Percentiles rank a stretch among this genome's conserved stretches.
Conservation (phyloP, 2,329 filamentous ascomycete genomes). For the Alternaria sp. region DNA sequence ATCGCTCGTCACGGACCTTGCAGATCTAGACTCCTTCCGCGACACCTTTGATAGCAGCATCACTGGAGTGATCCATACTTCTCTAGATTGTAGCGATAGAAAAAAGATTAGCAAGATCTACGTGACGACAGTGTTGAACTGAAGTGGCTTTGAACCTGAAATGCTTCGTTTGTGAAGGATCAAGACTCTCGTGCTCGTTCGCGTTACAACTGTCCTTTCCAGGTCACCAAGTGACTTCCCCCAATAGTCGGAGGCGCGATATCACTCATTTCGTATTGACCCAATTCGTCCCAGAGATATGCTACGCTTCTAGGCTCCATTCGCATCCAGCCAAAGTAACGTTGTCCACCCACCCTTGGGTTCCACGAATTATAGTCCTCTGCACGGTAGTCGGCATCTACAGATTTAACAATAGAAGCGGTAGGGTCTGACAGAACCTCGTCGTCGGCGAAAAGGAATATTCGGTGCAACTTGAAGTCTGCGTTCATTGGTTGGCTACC, state of each 20-base stretch:
- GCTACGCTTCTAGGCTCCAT: constrained; percentile 8
- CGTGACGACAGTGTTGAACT: too few relatives aligned
- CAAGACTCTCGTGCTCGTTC: not conserved
- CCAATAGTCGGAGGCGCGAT: constrained; percentile 13
- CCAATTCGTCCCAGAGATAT: constrained; percentile 8
- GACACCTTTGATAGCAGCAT: too few relatives aligned
- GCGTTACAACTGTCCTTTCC: not conserved
- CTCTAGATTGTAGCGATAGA: too few relatives aligned
- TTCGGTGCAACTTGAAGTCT: constrained; percentile 9
- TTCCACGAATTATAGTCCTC: constrained; percentile 12
- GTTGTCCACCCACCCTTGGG: constrained; percentile 10
- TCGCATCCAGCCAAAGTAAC: constrained; percentile 19
- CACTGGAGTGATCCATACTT: too few relatives aligned
- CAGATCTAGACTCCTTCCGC: too few relatives aligned
- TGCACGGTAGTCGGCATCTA: constrained; percentile 16
- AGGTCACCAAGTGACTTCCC: constrained; percentile 11
- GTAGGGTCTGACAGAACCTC: constrained; percentile 13
- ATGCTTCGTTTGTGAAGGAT: too few relatives aligned
- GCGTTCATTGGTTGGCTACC: constrained; percentile 20
- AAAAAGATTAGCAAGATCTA: too few relatives aligned
- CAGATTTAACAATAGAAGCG: constrained; percentile 15
- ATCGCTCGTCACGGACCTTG: too few relatives aligned
- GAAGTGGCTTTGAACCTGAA: too few relatives aligned
- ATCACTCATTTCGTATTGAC: not conserved
- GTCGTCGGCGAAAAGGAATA: constrained; percentile 19